These are phyloP conservation scores for Trypanosoma theileri DNA, from an alignment of 208 protist genomes.

Conservation along the genomic window DNA sequence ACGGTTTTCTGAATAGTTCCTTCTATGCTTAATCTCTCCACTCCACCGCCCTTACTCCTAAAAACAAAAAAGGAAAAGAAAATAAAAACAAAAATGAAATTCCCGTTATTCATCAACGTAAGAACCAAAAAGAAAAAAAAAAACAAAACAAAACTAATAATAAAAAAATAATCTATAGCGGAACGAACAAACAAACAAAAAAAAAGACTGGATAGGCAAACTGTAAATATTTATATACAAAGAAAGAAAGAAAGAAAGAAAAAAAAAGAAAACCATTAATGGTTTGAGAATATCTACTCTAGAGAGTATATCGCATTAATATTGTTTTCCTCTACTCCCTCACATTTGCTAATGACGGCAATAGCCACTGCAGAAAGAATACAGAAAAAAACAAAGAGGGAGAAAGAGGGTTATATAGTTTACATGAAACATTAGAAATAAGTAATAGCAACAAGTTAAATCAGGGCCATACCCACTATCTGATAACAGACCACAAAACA, in stretches of 20 bases:
- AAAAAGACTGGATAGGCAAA: too few species aligned
- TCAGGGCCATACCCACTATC: not conserved
- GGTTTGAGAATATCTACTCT: too few species aligned
- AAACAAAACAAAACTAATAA: slow-evolving; percentile 5
- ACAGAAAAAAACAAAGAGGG: slow-evolving; percentile 3
- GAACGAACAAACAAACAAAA: not conserved
- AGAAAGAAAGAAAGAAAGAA: not conserved
- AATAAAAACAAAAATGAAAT: slow-evolving; percentile 1
- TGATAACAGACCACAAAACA: not conserved
- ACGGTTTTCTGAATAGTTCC: too few species aligned
- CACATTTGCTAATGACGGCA: too few species aligned
- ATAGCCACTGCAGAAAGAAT: not conserved
- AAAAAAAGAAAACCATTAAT: too few species aligned
- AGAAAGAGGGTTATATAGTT: not conserved
- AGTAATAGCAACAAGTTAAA: too few species aligned
- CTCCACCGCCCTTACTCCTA: not conserved
- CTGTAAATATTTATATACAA: not conserved
- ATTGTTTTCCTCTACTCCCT: not conserved
- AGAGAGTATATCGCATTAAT: not conserved
- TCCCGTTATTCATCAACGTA: not conserved
- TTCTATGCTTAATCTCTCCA: too few species aligned
- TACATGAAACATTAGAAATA: not conserved
- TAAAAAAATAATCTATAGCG: too few species aligned
- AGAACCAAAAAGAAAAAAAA: slow-evolving; percentile 3
- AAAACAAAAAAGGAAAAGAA: not conserved